phyloP scores from a whole-genome alignment of 208 protist genomes.

The Leishmania tropica region DNA sequence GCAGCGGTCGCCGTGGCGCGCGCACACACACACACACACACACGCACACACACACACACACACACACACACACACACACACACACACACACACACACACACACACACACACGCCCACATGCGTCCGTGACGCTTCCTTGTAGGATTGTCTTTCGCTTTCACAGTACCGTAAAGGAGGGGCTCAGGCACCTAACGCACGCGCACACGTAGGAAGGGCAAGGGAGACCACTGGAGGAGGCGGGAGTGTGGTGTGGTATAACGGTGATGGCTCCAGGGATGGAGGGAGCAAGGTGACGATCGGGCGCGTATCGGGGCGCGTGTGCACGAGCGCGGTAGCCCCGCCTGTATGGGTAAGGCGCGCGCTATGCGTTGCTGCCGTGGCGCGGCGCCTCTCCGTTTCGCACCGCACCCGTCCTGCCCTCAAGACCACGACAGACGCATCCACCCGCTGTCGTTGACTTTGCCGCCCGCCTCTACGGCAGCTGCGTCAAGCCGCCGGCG shows the following conservation, averaged over 20 bases:
- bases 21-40: background rate
- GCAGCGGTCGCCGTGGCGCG: background rate
- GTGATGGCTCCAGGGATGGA: background rate
- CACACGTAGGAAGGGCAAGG: background rate
- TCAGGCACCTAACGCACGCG: background rate
- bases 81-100: background rate
- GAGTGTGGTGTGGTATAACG: background rate
- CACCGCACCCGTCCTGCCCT: background rate
- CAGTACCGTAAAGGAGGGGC: background rate
- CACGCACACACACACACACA: background rate
- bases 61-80: background rate
- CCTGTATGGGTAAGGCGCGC: background rate
- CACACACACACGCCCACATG: background rate
- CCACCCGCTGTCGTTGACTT: background rate
- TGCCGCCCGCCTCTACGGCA: constrained; percentile 25
- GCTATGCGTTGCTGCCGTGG: no score
- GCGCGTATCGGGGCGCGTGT: background rate
- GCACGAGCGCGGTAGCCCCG: background rate
- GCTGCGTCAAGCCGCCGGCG: constrained; percentile 70
- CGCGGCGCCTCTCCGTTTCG: background rate
- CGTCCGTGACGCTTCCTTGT: background rate
- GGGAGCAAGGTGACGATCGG: background rate
- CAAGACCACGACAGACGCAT: background rate
- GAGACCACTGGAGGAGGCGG: constrained; percentile 5
- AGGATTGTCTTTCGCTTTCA: background rate